Evolutionary conservation across 1,284 basidiomycete species (phyloP), one percentile per base, ranked within the genome.

Genomic region (Athelia psychrophila): DNA sequence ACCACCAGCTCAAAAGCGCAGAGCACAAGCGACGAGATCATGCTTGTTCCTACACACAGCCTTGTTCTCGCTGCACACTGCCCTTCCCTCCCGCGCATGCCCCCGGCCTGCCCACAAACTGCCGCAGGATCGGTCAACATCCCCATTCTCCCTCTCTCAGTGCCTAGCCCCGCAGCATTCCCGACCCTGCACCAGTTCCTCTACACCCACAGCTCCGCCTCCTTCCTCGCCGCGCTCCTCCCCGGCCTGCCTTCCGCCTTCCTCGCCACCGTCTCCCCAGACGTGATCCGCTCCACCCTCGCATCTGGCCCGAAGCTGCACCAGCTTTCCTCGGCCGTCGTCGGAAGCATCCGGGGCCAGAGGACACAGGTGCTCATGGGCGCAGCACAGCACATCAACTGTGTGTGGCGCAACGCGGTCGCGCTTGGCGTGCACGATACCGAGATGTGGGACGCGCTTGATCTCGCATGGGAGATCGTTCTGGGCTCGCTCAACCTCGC

Each of bases 381-480:
- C n/a, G 76, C 80, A 54, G 78, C 81, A 2, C 76, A 79, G n/a
- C 78, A 81, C 58, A 76, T 88, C 32, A 88, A 85, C 60, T 85
- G 84, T 49, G 72, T 90, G 16, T 91, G 88, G 88, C 77, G 81
- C 55, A 85, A 88, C 60, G 76, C 83, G 57, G 80, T 81, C 47
- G 78, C 83, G 2, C 79, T 91, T 35, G 86, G 87, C n/a, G 60
- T 91, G 4, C 73, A 77, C 53, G 81, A 86, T 56, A 73, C 77
- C 16, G 78, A 79, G 42, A 73, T 89, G 22, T 91, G 88, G 88
- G 77, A 80, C 51, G 79, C 80, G 50, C 66, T 91, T 56, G 82
- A 86, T 54, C 75, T 84, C 55, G 84, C 86, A 13, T 91, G 88
- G 86, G 81, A 86, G 60, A 73, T 87, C 58, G 71, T 86, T 44